Conservation (phyloP, 2,329 filamentous ascomycete genomes). For the Nothopassalora personata region DNA sequence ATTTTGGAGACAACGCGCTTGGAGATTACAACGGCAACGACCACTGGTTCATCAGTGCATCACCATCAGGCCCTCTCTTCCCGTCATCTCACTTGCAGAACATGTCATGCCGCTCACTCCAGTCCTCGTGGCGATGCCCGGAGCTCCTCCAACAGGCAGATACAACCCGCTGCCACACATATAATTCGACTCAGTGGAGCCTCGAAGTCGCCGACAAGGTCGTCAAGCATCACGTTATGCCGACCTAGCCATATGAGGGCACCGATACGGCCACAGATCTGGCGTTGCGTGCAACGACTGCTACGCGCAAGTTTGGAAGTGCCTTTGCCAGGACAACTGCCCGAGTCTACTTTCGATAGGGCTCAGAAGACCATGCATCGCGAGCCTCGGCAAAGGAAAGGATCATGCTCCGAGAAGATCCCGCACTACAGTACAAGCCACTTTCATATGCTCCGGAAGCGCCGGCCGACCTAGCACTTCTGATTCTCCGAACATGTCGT, state of each 20-base stretch:
- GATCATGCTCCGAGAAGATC: not conserved
- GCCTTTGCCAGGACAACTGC: not conserved
- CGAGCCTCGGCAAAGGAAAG: not conserved
- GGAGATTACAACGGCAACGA: not conserved
- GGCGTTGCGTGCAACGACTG: too few species aligned
- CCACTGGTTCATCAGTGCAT: not conserved
- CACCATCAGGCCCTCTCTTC: not conserved
- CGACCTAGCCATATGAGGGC: too few species aligned
- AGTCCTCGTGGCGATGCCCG: not conserved
- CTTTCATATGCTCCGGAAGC: not conserved
- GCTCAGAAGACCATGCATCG: not conserved
- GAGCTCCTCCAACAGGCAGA: too few species aligned
- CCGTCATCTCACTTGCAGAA: not conserved
- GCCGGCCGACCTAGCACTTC: not conserved
- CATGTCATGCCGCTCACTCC: not conserved
- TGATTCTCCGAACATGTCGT: not conserved
- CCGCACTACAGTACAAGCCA: not conserved
- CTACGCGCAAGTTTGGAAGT: not conserved
- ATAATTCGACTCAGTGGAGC: not conserved
- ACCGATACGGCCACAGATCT: too few species aligned
- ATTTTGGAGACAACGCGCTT: too few species aligned
- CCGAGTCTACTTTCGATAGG: not conserved
- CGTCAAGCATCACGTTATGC: too few species aligned
- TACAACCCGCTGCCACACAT: not conserved
- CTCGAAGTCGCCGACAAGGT: too few species aligned